phyloP scores from a whole-genome alignment of 257 asterid species.

The Asclepias syriaca region DNA sequence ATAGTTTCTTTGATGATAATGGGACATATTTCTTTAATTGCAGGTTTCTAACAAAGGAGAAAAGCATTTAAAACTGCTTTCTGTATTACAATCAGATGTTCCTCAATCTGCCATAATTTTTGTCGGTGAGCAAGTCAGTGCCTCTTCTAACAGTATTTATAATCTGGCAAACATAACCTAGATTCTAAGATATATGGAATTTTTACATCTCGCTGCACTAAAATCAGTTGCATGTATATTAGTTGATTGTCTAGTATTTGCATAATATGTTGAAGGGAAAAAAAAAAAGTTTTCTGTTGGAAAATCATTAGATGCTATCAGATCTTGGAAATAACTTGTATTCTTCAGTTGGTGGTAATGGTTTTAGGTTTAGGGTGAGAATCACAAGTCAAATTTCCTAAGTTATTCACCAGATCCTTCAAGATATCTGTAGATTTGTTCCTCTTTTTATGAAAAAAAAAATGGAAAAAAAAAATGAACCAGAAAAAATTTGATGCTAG shows the following conservation, averaged over 20 bases:
- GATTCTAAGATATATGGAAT: slow-evolving; percentile 6
- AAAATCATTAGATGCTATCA: not conserved
- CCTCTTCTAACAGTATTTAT: slow-evolving; percentile 18
- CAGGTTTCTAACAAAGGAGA: slow-evolving; percentile 73
- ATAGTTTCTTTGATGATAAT: not conserved
- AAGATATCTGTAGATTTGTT: not conserved
- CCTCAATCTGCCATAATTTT: slow-evolving; percentile 90
- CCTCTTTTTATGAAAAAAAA: not conserved
- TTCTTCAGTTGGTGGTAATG: not conserved
- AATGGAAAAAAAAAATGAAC: not conserved
- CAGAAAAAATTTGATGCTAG: too few relatives aligned
- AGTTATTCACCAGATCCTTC: not conserved
- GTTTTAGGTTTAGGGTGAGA: not conserved
- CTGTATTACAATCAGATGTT: slow-evolving; percentile 54
- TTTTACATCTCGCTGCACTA: not conserved
- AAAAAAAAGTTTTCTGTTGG: not conserved
- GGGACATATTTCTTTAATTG: slow-evolving; percentile 10
- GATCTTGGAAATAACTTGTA: not conserved
- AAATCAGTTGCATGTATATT: not conserved
- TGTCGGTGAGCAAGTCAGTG: slow-evolving; percentile 83
- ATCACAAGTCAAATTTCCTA: not conserved
- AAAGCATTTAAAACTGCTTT: slow-evolving; percentile 52
- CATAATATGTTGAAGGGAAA: not conserved
- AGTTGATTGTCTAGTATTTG: not conserved
- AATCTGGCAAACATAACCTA: slow-evolving; percentile 9